Conservation (phyloP, 2,329 filamentous ascomycete species). For the Blumeriella jaapii region DNA sequence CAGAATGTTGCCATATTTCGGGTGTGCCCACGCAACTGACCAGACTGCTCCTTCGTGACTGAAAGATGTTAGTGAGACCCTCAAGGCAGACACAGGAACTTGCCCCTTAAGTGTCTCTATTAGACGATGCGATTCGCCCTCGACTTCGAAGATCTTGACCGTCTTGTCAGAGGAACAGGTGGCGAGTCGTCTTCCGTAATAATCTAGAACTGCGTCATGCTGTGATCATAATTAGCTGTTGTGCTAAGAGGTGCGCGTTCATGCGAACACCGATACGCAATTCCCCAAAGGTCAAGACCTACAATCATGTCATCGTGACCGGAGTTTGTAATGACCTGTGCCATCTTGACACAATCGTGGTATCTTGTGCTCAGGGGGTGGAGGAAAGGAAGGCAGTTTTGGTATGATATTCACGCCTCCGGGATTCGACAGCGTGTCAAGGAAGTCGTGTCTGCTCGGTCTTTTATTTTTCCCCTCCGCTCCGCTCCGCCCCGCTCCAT, state of each 20-base stretch:
- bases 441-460: too few relatives aligned
- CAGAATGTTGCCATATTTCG: conserved; percentile 96
- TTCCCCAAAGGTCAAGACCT: conserved; percentile 26
- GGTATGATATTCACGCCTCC: background rate
- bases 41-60: conserved; percentile 96
- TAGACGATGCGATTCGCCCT: conserved; percentile 80
- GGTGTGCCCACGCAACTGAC: conserved; percentile 96
- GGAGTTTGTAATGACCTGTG: conserved; percentile 72
- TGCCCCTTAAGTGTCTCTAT: conserved; percentile 93
- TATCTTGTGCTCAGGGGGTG: conserved; percentile 6
- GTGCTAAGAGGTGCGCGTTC: background rate
- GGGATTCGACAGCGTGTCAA: too few relatives aligned
- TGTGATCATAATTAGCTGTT: conserved; percentile 28
- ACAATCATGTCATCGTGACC: conserved; percentile 99
- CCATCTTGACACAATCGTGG: conserved; percentile 32
- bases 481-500: too few relatives aligned
- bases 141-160: conserved; percentile 98
- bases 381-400: conserved; percentile 5
- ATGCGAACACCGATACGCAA: background rate
- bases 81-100: background rate
- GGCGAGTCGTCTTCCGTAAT: conserved; percentile 90
- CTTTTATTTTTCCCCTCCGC: too few relatives aligned
- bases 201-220: conserved; percentile 98
- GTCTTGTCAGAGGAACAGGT: conserved; percentile 98
- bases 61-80: conserved; percentile 15